Percentiles rank a stretch among this genome's conserved stretches.
Conservation (phyloP, 495 filamentous ascomycete species). For the Glarea lozoyensis region DNA sequence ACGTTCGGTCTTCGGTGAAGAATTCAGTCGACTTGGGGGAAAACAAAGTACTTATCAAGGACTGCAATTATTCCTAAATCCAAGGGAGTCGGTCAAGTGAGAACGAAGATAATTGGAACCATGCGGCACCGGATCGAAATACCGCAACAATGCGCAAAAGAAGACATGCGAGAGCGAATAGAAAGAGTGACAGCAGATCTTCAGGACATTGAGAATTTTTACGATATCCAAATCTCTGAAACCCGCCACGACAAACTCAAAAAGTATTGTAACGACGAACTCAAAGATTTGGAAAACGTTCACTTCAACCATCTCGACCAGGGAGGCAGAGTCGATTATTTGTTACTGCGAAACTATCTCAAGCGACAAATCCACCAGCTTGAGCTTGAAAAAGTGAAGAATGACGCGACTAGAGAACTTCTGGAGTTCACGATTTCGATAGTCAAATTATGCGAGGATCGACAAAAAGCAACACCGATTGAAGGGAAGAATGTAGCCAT, state of each 20-base stretch:
- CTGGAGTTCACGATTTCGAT: conserved; percentile 29
- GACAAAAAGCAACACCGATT: conserved; percentile 26
- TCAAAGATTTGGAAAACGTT: conserved; percentile 20
- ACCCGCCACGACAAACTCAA: conserved; percentile 20
- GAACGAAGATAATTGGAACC: no score
- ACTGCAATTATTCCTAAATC: no score
- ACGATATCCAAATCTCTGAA: conserved; percentile 26
- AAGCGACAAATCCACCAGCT: conserved; percentile 25
- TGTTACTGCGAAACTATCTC: conserved; percentile 34
- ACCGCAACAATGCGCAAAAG: no score
- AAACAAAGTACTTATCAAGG: no score
- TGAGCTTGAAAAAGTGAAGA: conserved; percentile 26
- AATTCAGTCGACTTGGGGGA: no score
- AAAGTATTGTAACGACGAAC: conserved; percentile 22
- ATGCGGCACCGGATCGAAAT: no score
- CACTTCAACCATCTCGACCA: conserved; percentile 28
- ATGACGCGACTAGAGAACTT: conserved; percentile 25
- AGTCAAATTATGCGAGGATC: conserved; percentile 30
- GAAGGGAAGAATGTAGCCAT: conserved; percentile 27
- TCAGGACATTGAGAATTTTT: conserved; percentile 25
- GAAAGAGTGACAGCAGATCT: conserved; percentile 24
- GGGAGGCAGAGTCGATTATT: conserved; percentile 32
- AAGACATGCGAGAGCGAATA: conserved; percentile 19
- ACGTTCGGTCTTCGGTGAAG: no score
- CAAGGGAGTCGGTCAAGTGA: no score